These are phyloP conservation scores for Wallacemonas sp. DNA, from an alignment of 208 protist genomes.

Conservation along the genomic window DNA sequence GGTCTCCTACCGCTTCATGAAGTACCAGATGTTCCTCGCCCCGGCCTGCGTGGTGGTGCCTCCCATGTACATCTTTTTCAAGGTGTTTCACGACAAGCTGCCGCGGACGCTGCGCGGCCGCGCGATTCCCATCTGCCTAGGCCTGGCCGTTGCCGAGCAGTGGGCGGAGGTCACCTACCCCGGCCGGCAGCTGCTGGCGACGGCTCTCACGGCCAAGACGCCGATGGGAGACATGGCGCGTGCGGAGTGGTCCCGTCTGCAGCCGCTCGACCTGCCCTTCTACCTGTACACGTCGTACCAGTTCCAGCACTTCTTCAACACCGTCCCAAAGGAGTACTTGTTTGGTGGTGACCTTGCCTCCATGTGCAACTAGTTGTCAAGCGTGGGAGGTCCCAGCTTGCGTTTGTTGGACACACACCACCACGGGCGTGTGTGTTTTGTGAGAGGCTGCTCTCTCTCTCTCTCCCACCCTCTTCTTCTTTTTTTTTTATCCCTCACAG, in stretches of 20 bases:
- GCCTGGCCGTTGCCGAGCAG: constrained; percentile 71
- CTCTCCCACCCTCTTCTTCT: neutral
- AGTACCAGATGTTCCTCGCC: constrained; percentile 86
- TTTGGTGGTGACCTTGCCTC: constrained; percentile 83
- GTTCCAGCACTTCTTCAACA: constrained; percentile 81
- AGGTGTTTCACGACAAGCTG: constrained; percentile 80
- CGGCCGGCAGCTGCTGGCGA: constrained; percentile 77
- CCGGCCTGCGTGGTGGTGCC: constrained; percentile 75
- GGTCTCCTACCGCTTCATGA: constrained; percentile 88
- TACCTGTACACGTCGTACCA: constrained; percentile 83
- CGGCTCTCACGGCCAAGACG: constrained; percentile 78
- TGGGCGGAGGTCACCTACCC: constrained; percentile 88
- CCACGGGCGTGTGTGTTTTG: too few species aligned
- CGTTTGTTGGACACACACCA: too few species aligned
- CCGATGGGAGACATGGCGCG: constrained; percentile 91
- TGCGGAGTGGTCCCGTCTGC: constrained; percentile 87
- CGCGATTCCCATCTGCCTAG: constrained; percentile 64
- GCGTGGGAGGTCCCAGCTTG: neutral
- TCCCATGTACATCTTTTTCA: constrained; percentile 84
- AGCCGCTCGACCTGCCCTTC: constrained; percentile 85
- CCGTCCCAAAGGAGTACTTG: constrained; percentile 57
- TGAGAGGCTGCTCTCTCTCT: neutral
- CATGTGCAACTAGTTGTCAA: constrained; percentile 43
- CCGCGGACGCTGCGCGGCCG: constrained; percentile 65
- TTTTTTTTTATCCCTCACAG: too few species aligned